Base-by-base conservation (phyloP, 2,329 filamentous ascomycete species). In the Cladosporium sphaerospermum region DNA sequence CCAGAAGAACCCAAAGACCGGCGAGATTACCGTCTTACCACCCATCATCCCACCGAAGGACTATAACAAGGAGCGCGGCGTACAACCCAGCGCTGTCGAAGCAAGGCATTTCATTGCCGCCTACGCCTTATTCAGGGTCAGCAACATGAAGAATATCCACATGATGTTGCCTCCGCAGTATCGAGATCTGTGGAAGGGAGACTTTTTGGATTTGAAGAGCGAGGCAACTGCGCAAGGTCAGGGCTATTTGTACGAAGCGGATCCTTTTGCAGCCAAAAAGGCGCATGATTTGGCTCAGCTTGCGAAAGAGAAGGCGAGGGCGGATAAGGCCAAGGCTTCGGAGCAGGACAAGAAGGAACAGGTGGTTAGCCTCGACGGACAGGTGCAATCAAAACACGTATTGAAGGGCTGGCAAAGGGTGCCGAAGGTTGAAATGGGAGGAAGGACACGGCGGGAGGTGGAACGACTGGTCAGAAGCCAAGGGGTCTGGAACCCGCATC, bases 131-230 rank as follows among this genome's bases (percentile, higher is more conserved):
- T 97, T 93, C 67, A 81, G 93, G 46, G 88, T 97, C 3, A 92
- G 88, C 70, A 96, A 87, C 66, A 95, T 95, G 84, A 90, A 91
- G 71, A 97, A 97, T 67, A 82, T 96, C 63, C 89, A 96, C 67
- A 95, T 90, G 76, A 92, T 91, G 74, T 78, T 99, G 59, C 93
- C 93, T 19, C 93, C 93, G 0, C 88, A 87, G 55, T 95, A 96
- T 71, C 86, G 85, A 65, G 82, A 88, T 59, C 74, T 96, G 40
- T 99, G 93, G 93, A 95, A 95, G 67, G 82, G 82, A 5, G 84
- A 91, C 54, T 96, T 99, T 61, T 81, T 86, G 57, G 80, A 83
- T 3, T 74, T 97, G 58, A 97, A 96, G 71, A 82, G 82, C 58
- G 80, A 84, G 61, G 92, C 96, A 62, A 75, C 89, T 45, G 86